A percentile compares a stretch with the other conserved stretches of the same genome.
These are phyloP conservation scores for Sophora flavescens DNA, from an alignment of 306 rosid genomes.

Conservation along the genomic window DNA sequence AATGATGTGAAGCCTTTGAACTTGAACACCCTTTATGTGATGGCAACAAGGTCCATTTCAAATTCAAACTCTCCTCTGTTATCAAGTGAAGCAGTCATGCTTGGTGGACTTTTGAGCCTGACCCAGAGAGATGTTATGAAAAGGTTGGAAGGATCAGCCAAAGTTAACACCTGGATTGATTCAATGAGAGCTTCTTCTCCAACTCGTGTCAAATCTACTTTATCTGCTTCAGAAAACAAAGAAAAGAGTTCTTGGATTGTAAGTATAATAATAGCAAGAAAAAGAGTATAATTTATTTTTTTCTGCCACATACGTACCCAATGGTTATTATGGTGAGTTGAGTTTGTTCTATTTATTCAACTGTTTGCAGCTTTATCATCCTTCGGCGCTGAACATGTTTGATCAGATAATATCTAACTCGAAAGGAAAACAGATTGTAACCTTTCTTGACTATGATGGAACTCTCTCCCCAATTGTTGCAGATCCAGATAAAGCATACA, in stretches of 20 bases:
- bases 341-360: slow-evolving; percentile 1
- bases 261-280: slow-evolving; percentile 38
- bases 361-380: slow-evolving; percentile 64
- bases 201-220: slow-evolving; percentile 53
- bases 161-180: slow-evolving; percentile 74
- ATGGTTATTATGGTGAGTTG: neutral
- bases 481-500: slow-evolving; percentile 91
- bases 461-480: slow-evolving; percentile 93
- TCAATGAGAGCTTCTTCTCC: slow-evolving; percentile 96
- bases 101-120: slow-evolving; percentile 52
- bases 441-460: slow-evolving; percentile 95
- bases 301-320: too few relatives aligned
- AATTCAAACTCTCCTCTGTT: slow-evolving; percentile 45
- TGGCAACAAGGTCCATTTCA: slow-evolving; percentile 48
- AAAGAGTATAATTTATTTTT: too few relatives aligned
- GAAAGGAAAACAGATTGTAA: slow-evolving; percentile 73
- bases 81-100: slow-evolving; percentile 47
- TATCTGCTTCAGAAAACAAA: slow-evolving; percentile 47
- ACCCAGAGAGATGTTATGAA: slow-evolving; percentile 58
- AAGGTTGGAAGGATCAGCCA: slow-evolving; percentile 57
- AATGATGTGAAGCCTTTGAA: slow-evolving; percentile 46
- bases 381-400: slow-evolving; percentile 78
- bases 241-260: slow-evolving; percentile 70
- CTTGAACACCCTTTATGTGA: slow-evolving; percentile 52
- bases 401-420: slow-evolving; percentile 63